Evolutionary conservation across 495 filamentous ascomycete genomes (phyloP), one percentile per base, ranked within the genome.

Genomic region (Tuber microsphaerosporum): DNA sequence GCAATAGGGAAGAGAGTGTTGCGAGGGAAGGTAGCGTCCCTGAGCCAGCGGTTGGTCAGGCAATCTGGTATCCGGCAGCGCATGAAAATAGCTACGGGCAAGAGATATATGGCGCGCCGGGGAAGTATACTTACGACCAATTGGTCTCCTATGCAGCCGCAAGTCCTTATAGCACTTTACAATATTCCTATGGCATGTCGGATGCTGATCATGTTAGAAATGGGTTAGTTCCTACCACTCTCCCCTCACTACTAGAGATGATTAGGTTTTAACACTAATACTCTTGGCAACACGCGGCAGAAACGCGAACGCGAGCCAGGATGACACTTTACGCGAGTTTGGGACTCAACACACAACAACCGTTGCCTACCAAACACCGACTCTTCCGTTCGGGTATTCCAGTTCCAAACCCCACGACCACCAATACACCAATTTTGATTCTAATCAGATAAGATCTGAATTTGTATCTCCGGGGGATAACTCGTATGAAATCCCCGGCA

Each of bases 281-380:
- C 51, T 16, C 56, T 65, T 65, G 56, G 56, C 56, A 65, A 34
- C 56, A 34, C 56, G 56, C 26, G 26, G 8, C 31, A 65, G 56
- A 65, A 65, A 65, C 56, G 14, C 56, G 56, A 65, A 65, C 56
- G 26, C 56, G 26, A 34, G 31, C 56, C 56, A 19, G 56, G 56
- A 65, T 65, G 56, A 34, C n/a, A 34, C 56, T 65, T 65, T 65
- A 65, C 56, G 56, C 56, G 56, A 34, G 31, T 34, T 65, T 65
- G 56, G 56, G 56, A 26, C 56, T 65, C 56, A 65, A 34, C 56
- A 65, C 31, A 65, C 56, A 65, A 65, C 56, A 65, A 2, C 56
- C 14, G 26, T 65, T 65, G 56, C 56, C 26, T 34, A 5, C 56
- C 56, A 65, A 65, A 65, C 56, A 31, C 3, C 56, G 56, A 65